Conservation (phyloP, 108 stramenopile genomes). For the Cyclotella cryptica region DNA sequence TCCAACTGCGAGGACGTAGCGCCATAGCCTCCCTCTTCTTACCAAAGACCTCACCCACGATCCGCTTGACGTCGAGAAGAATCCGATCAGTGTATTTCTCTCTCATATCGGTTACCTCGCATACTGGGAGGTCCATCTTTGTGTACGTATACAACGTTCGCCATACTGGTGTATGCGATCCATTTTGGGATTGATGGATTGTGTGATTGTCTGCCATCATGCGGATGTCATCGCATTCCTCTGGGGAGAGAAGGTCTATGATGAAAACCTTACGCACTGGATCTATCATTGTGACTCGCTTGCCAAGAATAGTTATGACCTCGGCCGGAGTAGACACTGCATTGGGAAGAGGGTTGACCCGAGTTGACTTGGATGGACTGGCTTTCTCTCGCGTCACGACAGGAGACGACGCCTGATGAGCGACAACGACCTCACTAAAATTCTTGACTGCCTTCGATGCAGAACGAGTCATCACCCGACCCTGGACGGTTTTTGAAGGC, state of each 20-base stretch:
- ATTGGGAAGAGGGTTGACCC: too few relatives aligned
- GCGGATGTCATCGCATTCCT: conserved; percentile 53
- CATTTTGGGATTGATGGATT: conserved; percentile 20
- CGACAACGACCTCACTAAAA: background rate
- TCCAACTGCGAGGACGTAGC: conserved; percentile 55
- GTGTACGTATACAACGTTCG: conserved; percentile 68
- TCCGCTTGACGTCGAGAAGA: conserved; percentile 36
- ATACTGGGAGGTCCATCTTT: conserved; percentile 59
- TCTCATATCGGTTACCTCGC: conserved; percentile 41
- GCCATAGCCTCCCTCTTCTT: conserved; percentile 48
- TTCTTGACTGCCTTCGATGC: conserved; percentile 17
- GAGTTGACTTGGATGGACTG: too few relatives aligned
- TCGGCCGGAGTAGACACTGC: background rate
- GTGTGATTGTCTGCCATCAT: conserved; percentile 58
- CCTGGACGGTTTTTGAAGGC: background rate
- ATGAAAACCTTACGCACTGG: conserved; percentile 51
- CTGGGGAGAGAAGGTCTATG: conserved; percentile 60
- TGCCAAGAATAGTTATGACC: conserved; percentile 48
- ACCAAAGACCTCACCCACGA: conserved; percentile 50
- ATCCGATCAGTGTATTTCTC: conserved; percentile 47
- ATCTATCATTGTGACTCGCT: conserved; percentile 54
- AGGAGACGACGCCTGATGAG: conserved; percentile 5
- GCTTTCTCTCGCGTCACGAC: background rate
- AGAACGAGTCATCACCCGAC: conserved; percentile 16
- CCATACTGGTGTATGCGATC: conserved; percentile 37